Percentiles rank a stretch among this genome's conserved stretches.
Conservation (phyloP, 495 filamentous ascomycete species). For the Parathielavia hyrcaniae region DNA sequence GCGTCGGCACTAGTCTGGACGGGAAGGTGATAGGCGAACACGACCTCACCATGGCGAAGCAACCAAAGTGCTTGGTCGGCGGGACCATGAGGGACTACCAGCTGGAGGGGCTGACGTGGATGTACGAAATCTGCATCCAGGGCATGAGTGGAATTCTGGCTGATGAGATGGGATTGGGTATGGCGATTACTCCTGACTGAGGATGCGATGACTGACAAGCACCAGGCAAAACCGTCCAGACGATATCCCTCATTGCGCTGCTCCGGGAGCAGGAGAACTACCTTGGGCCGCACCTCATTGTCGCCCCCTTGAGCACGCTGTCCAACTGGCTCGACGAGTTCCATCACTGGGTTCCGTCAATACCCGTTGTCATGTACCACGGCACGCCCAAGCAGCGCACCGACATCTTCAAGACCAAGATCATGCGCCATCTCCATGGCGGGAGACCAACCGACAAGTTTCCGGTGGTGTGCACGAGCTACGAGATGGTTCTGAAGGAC, state of each 20-base stretch:
- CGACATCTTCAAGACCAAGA: constrained; percentile 58
- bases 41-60: constrained; percentile 69
- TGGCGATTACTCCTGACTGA: constrained; percentile 11
- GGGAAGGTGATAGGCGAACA: constrained; percentile 63
- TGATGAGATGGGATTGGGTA: constrained; percentile 92
- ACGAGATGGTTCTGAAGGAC: constrained; percentile 93
- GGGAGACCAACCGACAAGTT: constrained; percentile 55
- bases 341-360: constrained; percentile 75
- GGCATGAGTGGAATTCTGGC: constrained; percentile 92
- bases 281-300: constrained; percentile 77
- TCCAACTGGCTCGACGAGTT: constrained; percentile 98
- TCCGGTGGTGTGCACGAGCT: constrained; percentile 86
- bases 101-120: constrained; percentile 89
- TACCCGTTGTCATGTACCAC: constrained; percentile 86
- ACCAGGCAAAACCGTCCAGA: constrained; percentile 77
- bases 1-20: constrained; percentile 48
- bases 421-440: constrained; percentile 50
- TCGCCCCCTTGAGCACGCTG: constrained; percentile 83
- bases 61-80: constrained; percentile 76
- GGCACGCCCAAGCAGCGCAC: constrained; percentile 68
- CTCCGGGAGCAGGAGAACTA: constrained; percentile 78
- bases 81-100: constrained; percentile 93
- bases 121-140: constrained; percentile 74
- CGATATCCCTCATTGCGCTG: constrained; percentile 84
- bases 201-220: not conserved